A percentile compares a stretch with the other conserved stretches of the same genome.
phyloP scores from a whole-genome alignment of 164 flowering plant species.

The Saururus chinensis region DNA sequence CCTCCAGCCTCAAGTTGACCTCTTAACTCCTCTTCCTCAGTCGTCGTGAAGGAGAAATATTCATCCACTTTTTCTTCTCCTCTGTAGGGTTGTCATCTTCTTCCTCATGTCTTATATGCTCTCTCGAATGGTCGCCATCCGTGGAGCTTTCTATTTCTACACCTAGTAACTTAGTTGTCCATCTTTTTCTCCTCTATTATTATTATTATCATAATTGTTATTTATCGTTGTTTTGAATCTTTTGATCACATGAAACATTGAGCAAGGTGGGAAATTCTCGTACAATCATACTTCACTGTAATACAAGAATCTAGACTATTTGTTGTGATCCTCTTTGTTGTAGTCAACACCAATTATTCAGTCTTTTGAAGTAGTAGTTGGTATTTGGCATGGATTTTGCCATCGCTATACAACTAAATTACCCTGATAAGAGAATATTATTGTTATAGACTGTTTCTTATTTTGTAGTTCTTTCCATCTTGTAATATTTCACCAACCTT shows the following conservation, averaged over 20 bases:
- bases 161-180: neutral
- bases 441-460: neutral
- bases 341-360: neutral
- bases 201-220: neutral
- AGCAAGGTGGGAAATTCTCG: no score
- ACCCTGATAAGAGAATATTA: no score
- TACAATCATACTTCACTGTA: no score
- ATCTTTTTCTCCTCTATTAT: neutral
- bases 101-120: neutral
- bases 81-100: neutral
- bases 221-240: neutral
- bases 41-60: slow-evolving; percentile 1
- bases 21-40: no score
- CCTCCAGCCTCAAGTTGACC: no score
- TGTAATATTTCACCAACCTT: no score
- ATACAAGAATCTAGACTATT: neutral
- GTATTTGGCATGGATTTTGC: no score
- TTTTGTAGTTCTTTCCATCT: neutral
- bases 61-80: slow-evolving; percentile 1
- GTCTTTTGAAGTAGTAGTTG: neutral
- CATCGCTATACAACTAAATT: no score
- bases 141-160: slow-evolving; percentile 2
- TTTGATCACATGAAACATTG: no score
- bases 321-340: neutral
- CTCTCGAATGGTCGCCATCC: neutral